Evolutionary conservation across 106 monocot species (phyloP).

Genomic region (Dioscorea alata): DNA sequence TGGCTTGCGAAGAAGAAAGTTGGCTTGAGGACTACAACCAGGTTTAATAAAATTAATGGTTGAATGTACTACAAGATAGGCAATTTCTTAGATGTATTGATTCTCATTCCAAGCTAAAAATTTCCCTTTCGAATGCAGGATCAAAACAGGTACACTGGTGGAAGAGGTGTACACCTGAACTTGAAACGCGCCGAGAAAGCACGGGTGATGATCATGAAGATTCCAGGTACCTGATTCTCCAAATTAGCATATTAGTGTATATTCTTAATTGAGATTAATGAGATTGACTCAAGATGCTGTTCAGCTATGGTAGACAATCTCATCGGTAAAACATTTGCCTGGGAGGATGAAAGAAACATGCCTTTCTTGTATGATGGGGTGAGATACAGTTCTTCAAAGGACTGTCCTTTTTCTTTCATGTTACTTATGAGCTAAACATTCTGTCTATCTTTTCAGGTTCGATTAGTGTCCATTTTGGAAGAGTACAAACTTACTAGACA

Average conservation of each 20-base stretch:
- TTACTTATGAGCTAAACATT: too few relatives aligned
- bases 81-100: not conserved
- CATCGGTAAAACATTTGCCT: slow-evolving; percentile 60
- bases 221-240: slow-evolving; percentile 54
- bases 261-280: not conserved
- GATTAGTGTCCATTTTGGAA: slow-evolving; percentile 72
- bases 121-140: slow-evolving; percentile 37
- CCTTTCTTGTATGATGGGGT: slow-evolving; percentile 95
- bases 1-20: slow-evolving; percentile 86
- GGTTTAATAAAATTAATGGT: slow-evolving; percentile 13
- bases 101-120: slow-evolving; percentile 8
- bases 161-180: slow-evolving; percentile 79
- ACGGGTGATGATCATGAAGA: slow-evolving; percentile 56
- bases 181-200: slow-evolving; percentile 89
- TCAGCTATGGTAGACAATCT: slow-evolving; percentile 81
- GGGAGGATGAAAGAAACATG: slow-evolving; percentile 75
- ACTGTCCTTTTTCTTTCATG: too few relatives aligned
- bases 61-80: too few relatives aligned
- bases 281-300: not conserved
- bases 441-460: slow-evolving; percentile 38
- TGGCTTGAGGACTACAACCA: slow-evolving; percentile 95
- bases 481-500: slow-evolving; percentile 68
- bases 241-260: not conserved
- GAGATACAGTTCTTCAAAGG: not conserved
- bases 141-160: slow-evolving; percentile 59